Base-by-base conservation (phyloP, 768 basidiomycete genomes). In the Termitomyces sp. region DNA sequence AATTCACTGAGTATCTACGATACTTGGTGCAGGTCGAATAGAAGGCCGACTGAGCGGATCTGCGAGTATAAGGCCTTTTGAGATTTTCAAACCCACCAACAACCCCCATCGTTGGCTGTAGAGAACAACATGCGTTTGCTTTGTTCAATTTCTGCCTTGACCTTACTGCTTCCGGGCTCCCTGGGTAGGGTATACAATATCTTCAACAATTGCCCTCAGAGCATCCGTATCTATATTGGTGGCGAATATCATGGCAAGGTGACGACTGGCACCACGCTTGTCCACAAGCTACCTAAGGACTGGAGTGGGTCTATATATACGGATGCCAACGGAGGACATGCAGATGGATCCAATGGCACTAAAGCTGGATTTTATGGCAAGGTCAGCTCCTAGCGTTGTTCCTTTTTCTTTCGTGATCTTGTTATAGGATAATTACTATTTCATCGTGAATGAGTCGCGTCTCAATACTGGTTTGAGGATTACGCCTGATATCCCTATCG, bases 381-480 rank as follows among this genome's bases (percentile, higher is more conserved):
- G 55, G 70, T 69, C 42, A 57, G 61, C 54, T 41, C 18, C 22
- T 50, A 27, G 16, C 24, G 22, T 39, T 46, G 27, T 56, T n/a
- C n/a, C 6, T 42, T 30, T 34, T n/a, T 18, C 36, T 16, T 13
- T 13, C 5, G 34, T 39, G 24, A 53, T 36, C 11, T 27, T 20
- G 12, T 27, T 44, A 44, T 33, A 72, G 68, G 54, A 60, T 7
- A 48, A 63, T 30, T 66, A 67, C 52, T 75, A 73, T 55, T 74
- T 71, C 44, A 65, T 74, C 30, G 70, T 73, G 34, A 70, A 73
- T 54, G 51, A 64, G 3, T 58, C 67, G 20, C 60, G 69, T n/a
- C 68, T 73, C 61, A 76, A 74, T 27, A 70, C 67, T 15, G 75
- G 69, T 6, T 64, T 76, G 8, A 68, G 63, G n/a, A 72, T 76